These are phyloP conservation scores for Emmonsiellopsis sp. DNA, from an alignment of 2,329 filamentous ascomycete genomes.

Conservation along the genomic window DNA sequence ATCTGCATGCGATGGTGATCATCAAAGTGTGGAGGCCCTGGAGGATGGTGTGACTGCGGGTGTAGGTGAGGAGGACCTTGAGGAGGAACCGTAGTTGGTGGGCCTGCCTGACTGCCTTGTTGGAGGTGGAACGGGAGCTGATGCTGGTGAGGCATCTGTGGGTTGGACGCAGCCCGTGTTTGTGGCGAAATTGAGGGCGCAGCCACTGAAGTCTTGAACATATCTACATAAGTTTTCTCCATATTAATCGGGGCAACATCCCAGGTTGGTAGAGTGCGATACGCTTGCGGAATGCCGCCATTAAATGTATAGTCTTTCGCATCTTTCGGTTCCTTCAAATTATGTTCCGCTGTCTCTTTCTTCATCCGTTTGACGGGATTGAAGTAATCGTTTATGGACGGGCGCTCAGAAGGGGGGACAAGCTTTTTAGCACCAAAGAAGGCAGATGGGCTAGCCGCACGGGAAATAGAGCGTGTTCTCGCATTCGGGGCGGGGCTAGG, in stretches of 20 bases:
- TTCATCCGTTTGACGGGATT: constrained; percentile 62
- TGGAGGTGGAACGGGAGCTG: constrained; percentile 78
- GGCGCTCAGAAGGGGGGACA: constrained; percentile 48
- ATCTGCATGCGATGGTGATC: constrained; percentile 84
- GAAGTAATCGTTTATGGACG: constrained; percentile 47
- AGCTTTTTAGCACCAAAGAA: constrained; percentile 66
- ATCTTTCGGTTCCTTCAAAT: constrained; percentile 10
- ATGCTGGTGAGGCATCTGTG: constrained; percentile 70
- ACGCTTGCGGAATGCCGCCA: constrained; percentile 74
- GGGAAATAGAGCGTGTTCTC: constrained; percentile 41
- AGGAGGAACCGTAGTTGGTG: constrained; percentile 61
- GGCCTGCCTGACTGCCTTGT: constrained; percentile 59
- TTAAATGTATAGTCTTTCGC: constrained; percentile 62
- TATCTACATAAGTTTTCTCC: constrained; percentile 70
- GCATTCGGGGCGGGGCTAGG: constrained; percentile 62
- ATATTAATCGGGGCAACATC: constrained; percentile 59
- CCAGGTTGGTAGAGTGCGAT: constrained; percentile 80
- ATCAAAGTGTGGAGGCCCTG: constrained; percentile 59
- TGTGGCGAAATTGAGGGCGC: constrained; percentile 59
- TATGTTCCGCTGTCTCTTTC: constrained; percentile 49
- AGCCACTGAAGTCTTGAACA: constrained; percentile 62
- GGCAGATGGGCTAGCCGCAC: constrained; percentile 39
- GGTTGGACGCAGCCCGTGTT: constrained; percentile 52
- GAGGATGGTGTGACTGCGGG: constrained; percentile 61
- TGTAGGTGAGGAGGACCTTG: constrained; percentile 73